phyloP scores from a whole-genome alignment of 73 alveolate genomes.

The Urostyla sp. region DNA sequence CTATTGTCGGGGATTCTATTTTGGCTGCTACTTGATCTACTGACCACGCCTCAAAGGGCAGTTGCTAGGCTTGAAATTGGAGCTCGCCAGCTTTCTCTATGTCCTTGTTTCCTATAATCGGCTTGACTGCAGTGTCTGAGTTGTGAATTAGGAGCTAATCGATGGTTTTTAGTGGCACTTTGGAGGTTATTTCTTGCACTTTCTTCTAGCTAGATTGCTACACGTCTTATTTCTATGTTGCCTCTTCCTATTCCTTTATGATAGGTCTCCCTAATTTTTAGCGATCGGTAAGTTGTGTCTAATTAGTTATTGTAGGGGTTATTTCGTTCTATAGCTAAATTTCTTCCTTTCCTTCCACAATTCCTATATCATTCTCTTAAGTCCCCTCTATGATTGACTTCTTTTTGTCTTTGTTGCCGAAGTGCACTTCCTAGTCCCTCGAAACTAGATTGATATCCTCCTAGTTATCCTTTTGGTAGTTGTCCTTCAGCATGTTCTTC shows the following conservation, averaged over 20 bases:
- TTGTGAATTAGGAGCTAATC: conserved; percentile 85
- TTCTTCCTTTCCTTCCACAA: too few relatives aligned
- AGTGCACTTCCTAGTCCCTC: conserved; percentile 63
- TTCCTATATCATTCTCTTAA: too few relatives aligned
- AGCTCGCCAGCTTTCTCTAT: conserved; percentile 85
- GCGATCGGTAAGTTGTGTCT: too few relatives aligned
- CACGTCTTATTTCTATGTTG: too few relatives aligned
- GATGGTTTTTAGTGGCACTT: conserved; percentile 60
- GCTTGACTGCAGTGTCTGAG: conserved; percentile 91
- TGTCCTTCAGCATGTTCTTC: conserved; percentile 73
- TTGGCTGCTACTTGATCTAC: conserved; percentile 82
- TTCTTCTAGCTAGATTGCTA: too few relatives aligned
- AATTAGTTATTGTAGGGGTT: too few relatives aligned
- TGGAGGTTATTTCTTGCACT: too few relatives aligned
- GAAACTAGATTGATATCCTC: conserved; percentile 78
- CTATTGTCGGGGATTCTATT: conserved; percentile 80
- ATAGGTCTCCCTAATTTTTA: too few relatives aligned
- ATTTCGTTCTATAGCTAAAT: too few relatives aligned
- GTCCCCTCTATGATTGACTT: too few relatives aligned
- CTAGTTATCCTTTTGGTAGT: conserved; percentile 33
- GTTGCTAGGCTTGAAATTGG: conserved; percentile 68
- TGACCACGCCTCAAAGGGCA: conserved; percentile 82
- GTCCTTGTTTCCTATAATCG: conserved; percentile 92
- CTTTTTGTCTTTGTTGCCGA: too few relatives aligned
- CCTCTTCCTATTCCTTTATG: too few relatives aligned